Conservation (phyloP, 306 rosid genomes). For the Casuarina equisetifolia region DNA sequence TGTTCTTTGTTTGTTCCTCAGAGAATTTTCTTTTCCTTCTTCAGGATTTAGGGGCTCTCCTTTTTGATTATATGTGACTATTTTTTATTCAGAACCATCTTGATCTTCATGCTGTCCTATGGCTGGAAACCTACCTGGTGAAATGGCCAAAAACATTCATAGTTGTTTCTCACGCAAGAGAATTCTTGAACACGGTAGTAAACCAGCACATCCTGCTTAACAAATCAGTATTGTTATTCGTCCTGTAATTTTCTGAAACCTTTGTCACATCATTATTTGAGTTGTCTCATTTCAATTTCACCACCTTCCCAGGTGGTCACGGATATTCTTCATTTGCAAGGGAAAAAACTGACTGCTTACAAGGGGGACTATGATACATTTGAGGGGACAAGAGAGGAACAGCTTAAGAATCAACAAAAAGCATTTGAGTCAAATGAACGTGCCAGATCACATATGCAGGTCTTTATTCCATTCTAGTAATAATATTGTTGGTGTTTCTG, state of each 20-base stretch:
- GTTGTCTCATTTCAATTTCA: slow-evolving; percentile 20
- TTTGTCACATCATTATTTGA: slow-evolving; percentile 2
- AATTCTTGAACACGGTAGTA: slow-evolving; percentile 91
- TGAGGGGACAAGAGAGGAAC: slow-evolving; percentile 91
- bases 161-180: slow-evolving; percentile 99
- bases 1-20: slow-evolving; percentile 25
- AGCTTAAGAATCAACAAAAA: slow-evolving; percentile 82
- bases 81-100: slow-evolving; percentile 84
- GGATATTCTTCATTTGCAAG: slow-evolving; percentile 86
- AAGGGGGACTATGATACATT: slow-evolving; percentile 89
- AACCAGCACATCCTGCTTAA: slow-evolving; percentile 14
- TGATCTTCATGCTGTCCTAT: slow-evolving; percentile 98
- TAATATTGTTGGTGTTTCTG: background rate
- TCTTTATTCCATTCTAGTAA: slow-evolving; percentile 21
- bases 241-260: slow-evolving; percentile 10
- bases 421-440: slow-evolving; percentile 94
- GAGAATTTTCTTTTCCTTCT: slow-evolving; percentile 22
- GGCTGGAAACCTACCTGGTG: slow-evolving; percentile 89
- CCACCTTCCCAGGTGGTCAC: slow-evolving; percentile 75
- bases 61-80: slow-evolving; percentile 2
- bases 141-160: slow-evolving; percentile 97
- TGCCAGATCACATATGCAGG: slow-evolving; percentile 95
- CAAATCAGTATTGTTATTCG: background rate
- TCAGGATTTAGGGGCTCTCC: background rate
- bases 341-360: slow-evolving; percentile 67